Evolutionary conservation across 805 yeast species (phyloP).

Genomic region (Cyberlindnera maritima): DNA sequence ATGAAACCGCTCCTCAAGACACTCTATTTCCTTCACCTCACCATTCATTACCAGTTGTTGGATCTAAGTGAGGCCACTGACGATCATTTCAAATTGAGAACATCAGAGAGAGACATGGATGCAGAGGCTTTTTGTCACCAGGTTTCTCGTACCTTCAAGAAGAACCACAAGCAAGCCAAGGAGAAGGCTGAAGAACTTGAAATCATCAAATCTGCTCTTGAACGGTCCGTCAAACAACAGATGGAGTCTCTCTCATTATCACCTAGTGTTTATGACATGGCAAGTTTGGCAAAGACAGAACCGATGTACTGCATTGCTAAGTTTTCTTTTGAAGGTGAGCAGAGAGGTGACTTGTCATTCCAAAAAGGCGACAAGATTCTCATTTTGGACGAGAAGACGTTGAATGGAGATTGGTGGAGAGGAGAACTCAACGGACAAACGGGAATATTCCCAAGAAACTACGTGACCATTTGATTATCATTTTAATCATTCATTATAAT

Average conservation of each 20-base stretch:
- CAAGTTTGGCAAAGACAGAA: conserved; percentile 7
- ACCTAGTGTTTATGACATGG: not conserved
- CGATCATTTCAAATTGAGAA: conserved; percentile 12
- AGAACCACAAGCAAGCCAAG: not conserved
- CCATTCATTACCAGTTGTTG: conserved; percentile 34
- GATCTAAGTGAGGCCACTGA: conserved; percentile 13
- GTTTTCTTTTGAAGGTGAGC: conserved; percentile 36
- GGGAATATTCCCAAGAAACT: conserved; percentile 25
- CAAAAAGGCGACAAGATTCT: conserved; percentile 41
- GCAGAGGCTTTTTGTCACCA: conserved; percentile 4
- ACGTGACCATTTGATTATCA: conserved; percentile 11
- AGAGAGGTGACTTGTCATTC: conserved; percentile 42
- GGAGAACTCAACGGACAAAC: conserved; percentile 20
- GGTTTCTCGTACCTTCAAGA: conserved; percentile 8
- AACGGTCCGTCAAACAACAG: conserved; percentile 1
- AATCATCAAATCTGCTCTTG: conserved; percentile 12
- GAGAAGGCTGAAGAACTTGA: conserved; percentile 3
- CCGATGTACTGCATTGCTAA: conserved; percentile 36
- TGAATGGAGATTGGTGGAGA: conserved; percentile 25
- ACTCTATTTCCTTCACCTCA: conserved; percentile 39
- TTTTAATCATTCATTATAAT: conserved; percentile 7
- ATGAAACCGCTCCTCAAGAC: conserved; percentile 29
- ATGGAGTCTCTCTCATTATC: not conserved
- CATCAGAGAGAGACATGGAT: conserved; percentile 7
- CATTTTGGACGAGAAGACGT: conserved; percentile 28